Evolutionary conservation across 768 basidiomycete genomes (phyloP).

Genomic region (Mycena maculata): DNA sequence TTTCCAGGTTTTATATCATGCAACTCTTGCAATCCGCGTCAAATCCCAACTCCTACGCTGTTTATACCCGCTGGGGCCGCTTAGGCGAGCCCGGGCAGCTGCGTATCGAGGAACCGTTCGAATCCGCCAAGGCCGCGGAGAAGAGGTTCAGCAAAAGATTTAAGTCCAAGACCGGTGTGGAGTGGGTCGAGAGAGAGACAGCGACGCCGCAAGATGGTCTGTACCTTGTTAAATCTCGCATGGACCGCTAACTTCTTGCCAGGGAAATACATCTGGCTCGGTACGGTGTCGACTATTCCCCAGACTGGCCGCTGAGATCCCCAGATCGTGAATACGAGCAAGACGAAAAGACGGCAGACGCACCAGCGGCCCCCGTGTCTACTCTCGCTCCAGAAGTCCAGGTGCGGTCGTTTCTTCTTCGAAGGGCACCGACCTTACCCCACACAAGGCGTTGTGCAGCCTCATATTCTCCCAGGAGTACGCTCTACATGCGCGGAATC

Average conservation of each 20-base stretch:
- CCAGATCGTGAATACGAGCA: conserved; percentile 9
- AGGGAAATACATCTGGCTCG: conserved; percentile 23
- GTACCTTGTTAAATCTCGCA: background rate
- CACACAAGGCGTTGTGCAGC: background rate
- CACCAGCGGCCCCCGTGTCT: background rate
- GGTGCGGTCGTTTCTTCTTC: background rate
- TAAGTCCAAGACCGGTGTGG: conserved; percentile 11
- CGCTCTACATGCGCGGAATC: background rate
- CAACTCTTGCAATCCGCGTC: background rate
- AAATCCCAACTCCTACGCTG: background rate
- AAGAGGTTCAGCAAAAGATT: conserved; percentile 7
- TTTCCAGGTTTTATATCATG: conserved; percentile 15
- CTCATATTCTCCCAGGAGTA: conserved; percentile 12
- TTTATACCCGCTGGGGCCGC: conserved; percentile 16
- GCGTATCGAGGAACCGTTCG: background rate
- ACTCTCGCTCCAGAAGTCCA: conserved; percentile 1
- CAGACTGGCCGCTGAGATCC: background rate
- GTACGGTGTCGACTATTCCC: background rate
- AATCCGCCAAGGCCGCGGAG: background rate
- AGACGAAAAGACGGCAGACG: background rate
- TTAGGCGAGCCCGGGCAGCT: background rate
- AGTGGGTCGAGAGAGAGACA: conserved; percentile 2
- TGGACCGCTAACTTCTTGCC: background rate
- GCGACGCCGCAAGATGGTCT: background rate
- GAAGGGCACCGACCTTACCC: background rate